phyloP scores from a whole-genome alignment of 83 land plant species.

The Thuja plicata region DNA sequence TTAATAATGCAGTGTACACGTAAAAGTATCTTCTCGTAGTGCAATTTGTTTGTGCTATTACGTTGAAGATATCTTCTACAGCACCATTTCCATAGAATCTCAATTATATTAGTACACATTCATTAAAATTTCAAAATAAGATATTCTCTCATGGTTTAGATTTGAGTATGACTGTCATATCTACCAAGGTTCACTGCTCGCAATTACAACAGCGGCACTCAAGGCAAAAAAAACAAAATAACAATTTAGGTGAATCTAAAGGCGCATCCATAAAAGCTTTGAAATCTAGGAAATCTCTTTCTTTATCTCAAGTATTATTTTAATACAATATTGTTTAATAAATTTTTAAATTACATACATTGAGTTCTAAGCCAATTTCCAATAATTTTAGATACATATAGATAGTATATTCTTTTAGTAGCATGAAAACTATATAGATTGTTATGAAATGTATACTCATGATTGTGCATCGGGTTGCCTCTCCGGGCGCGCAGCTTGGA shows the following conservation, averaged over 20 bases:
- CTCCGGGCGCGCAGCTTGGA: slow-evolving; percentile 43
- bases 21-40: not conserved
- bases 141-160: not conserved
- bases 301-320: not conserved
- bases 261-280: not conserved
- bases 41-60: not conserved
- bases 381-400: not conserved
- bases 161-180: not conserved
- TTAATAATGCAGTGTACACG: not conserved
- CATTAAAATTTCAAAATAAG: not conserved
- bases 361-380: not conserved
- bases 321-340: not conserved
- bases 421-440: not conserved
- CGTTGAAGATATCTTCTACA: not conserved
- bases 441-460: not conserved
- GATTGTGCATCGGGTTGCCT: slow-evolving; percentile 40
- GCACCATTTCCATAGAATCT: no score
- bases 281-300: not conserved
- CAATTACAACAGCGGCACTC: not conserved
- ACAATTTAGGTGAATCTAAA: not conserved
- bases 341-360: not conserved
- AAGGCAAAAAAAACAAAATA: not conserved
- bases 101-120: no score
- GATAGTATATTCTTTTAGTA: not conserved
- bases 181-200: not conserved